Evolutionary conservation across 148 eudicot species (phyloP), one percentile per base, ranked within the genome.

Genomic region (Fagopyrum tataricum): DNA sequence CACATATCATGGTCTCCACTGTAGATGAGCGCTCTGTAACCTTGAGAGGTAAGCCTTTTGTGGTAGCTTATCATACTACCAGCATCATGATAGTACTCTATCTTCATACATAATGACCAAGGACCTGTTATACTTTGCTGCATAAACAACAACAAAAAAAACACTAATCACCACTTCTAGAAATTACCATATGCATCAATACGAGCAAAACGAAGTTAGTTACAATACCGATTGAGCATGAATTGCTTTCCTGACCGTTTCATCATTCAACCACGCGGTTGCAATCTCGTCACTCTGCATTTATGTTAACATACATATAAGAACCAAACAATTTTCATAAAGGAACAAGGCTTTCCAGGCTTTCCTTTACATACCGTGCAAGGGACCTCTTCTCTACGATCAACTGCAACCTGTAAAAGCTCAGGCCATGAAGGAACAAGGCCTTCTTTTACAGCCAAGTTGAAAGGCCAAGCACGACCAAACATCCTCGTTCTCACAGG

Each of bases 51-150:
- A 62, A 84, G 83, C 78, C 76, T 79, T 42, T 42, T 82, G 77
- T 84, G 87, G 31, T 81, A 81, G 31, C 82, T 72, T 18, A 84
- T 77, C 85, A 84, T 84, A 67, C 87, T 81, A 13, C 87, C 87
- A 64, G 85, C 77, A 64, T 81, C 85, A 73, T 84, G 85, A 26
- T 70, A 37, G 62, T 59, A 84, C 15, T 44, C 20, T 1, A 76
- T 72, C 41, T 73, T 73, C 81, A 79, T 77, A 58, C 87, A 84
- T 73, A 84, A 73, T 73, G 82, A 70, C 87, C 87, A 84, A 7
- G 77, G 68, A 13, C 87, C 87, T 7, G 24, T 77, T 66, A 71
- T 73, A 31, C 70, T 79, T 73, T 77, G 77, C 87, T 84, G 77
- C 56, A 17, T 13, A 12, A 64, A 64, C 44, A 2, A 37, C 14